These are phyloP conservation scores for Fusarium heterosporum DNA, from an alignment of 2,329 filamentous ascomycete species.

Conservation along the genomic window DNA sequence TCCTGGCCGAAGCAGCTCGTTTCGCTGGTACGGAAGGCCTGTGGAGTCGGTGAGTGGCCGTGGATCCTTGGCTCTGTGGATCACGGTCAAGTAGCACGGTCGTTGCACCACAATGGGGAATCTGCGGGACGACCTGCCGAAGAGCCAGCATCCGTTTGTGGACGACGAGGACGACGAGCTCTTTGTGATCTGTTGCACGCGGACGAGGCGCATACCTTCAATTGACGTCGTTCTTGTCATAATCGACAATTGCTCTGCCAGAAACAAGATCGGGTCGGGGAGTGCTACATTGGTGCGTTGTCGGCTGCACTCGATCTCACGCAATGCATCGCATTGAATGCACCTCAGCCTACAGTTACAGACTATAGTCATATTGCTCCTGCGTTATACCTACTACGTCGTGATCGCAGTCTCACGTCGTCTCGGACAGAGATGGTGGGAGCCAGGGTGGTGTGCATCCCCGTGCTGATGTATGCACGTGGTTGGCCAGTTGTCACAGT, in stretches of 20 bases:
- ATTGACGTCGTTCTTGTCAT: constrained; percentile 16
- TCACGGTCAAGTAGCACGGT: constrained; percentile 28
- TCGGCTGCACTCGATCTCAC: constrained; percentile 35
- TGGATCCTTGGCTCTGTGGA: constrained; percentile 41
- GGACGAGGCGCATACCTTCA: constrained; percentile 38
- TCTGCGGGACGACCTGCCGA: constrained; percentile 37
- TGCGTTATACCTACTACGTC: constrained; percentile 26
- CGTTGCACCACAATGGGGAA: constrained; percentile 36
- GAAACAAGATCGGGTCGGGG: constrained; percentile 17
- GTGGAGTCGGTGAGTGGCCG: constrained; percentile 46
- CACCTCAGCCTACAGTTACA: constrained; percentile 1
- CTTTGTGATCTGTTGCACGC: constrained; percentile 22
- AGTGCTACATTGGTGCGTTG: constrained; percentile 24
- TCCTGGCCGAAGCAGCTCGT: constrained; percentile 41
- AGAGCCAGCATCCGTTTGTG: constrained; percentile 18
- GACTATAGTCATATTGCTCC: constrained; percentile 29
- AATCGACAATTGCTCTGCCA: not conserved
- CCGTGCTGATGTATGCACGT: constrained; percentile 27
- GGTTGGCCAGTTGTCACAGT: constrained; percentile 36
- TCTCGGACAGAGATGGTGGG: constrained; percentile 27
- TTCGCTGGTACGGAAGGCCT: constrained; percentile 44
- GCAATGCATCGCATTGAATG: constrained; percentile 26
- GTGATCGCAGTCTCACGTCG: constrained; percentile 27
- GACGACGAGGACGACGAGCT: constrained; percentile 10
- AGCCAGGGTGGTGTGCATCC: constrained; percentile 11